Conservation (phyloP, 805 yeast genomes). For the Schwanniomyces occidentalis region DNA sequence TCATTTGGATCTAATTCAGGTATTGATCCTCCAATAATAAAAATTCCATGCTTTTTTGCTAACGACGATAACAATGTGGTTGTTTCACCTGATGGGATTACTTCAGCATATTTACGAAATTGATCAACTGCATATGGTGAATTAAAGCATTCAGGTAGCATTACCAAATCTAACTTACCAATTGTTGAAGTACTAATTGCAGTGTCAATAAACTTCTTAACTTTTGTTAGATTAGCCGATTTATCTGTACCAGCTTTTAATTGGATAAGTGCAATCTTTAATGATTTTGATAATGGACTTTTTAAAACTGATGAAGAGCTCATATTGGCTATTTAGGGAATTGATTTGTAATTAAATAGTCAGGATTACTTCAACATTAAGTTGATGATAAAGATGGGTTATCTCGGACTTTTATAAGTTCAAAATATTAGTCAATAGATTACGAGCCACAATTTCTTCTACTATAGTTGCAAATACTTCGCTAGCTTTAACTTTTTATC, state of each 20-base stretch:
- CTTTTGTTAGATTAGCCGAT: constrained; percentile 70
- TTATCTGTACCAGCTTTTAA: constrained; percentile 81
- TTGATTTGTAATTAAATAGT: too few species aligned
- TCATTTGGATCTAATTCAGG: constrained; percentile 67
- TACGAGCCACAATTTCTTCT: too few species aligned
- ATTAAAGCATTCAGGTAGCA: constrained; percentile 95
- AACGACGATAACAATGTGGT: constrained; percentile 60
- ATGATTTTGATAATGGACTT: constrained; percentile 50
- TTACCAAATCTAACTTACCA: constrained; percentile 61
- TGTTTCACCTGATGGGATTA: constrained; percentile 73
- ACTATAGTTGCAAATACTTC: too few species aligned
- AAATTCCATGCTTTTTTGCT: constrained; percentile 65
- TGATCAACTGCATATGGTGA: constrained; percentile 90
- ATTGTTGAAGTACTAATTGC: constrained; percentile 48
- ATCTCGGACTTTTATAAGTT: too few species aligned
- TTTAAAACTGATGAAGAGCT: constrained; percentile 22
- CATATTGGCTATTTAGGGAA: constrained; percentile 4
- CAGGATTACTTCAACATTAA: too few species aligned
- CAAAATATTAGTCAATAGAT: too few species aligned
- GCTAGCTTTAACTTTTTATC: too few species aligned
- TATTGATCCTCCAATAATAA: constrained; percentile 86
- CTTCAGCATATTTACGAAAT: constrained; percentile 85
- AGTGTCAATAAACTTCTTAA: constrained; percentile 57
- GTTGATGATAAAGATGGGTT: too few species aligned
- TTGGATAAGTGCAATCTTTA: constrained; percentile 84